Evolutionary conservation across 2,329 filamentous ascomycete genomes (phyloP), one percentile per base, ranked within the genome.

Genomic region (Colletotrichum echinochloae): DNA sequence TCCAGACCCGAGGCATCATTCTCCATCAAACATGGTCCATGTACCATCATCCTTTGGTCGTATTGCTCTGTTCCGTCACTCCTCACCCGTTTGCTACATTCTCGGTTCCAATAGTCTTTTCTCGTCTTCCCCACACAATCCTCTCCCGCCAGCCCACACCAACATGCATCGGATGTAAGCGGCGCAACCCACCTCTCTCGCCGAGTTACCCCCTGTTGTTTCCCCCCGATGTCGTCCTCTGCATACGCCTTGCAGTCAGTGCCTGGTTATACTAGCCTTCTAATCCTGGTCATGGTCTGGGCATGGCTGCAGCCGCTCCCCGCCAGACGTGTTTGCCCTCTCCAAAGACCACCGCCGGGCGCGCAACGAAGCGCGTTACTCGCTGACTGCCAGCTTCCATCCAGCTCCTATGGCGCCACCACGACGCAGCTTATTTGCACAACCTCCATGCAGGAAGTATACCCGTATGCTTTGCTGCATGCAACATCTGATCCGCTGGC

Each of bases 181-280:
- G 41, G 41, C 57, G 35, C 41, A 12, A 60, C 8, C 57, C 57
- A 60, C 57, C 37, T 52, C 18, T 46, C 16, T 55, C 37, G 64
- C 48, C 44, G 33, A 33, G 4, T 44, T 12, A 44, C 14, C 23
- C 37, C 52, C 14, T 49, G 56, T 60, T 5, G 2, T 33, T 23
- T 49, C 51, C 28, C 33, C 60, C 52, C 44, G 52, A 14, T 35
- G 44, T n/a, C 8, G 3, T 56, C 30, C 33, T 51, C 28, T 49
- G 57, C 57, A 67, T 60, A 26, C 28, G 23, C 55, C 33, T 35
- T 37, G 66, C 37, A 69, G 37, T 28, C 62, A 66, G 54, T 69
- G 37, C 46, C 63, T 66, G 63, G 41, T 56, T 46, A 33, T 8
- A 8, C 30, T 5, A 8, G n/a, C n/a, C n/a, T n/a, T n/a, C n/a